Evolutionary conservation across 1,284 basidiomycete genomes (phyloP), one percentile per base, ranked within the genome.

Genomic region (Heimioporus retisporus): DNA sequence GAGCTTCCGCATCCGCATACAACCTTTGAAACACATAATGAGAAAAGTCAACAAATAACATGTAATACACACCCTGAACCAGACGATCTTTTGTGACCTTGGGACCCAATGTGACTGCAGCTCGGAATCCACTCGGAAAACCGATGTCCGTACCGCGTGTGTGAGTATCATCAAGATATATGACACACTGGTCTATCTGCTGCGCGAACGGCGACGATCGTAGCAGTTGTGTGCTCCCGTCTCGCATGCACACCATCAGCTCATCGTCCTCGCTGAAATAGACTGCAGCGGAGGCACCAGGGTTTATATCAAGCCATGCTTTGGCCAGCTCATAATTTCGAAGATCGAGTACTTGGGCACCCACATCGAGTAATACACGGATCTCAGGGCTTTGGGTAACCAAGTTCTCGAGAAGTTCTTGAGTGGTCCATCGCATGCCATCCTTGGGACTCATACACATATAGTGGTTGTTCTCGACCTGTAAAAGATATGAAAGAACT

Each of bases 111-210:
- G 46, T 48, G 46, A 48, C 85, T 4, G 81, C 82, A 15, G 86
- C 86, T 14, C 84, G 79, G 51, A 77, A 79, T n/a, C 78, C 65
- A 1, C 15, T 51, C 4, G 87, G 85, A 44, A 88, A 74, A 59
- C 83, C 86, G 25, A 88, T 73, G 69, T 88, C 87, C 0, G 85
- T 88, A 4, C 86, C 86, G 40, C 87, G 75, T 1, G 86, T 88
- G 69, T 88, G 86, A 0, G 83, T 83, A 69, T 88, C 87, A 59
- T 88, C 87, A 0, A 88, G 81, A 67, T 88, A 88, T 2, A 87
- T 73, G 7, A 86, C 66, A 59, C 84, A 85, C 63, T 79, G 74
- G n/a, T 81, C 78, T 0, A 87, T 74, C 58, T 80, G 80, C 48
- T 81, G 73, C 18, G 69, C 72, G 71, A 80, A 85, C 0, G 81